Conservation (phyloP, 345 rosid genomes). For the Odontarrhena argentea region DNA sequence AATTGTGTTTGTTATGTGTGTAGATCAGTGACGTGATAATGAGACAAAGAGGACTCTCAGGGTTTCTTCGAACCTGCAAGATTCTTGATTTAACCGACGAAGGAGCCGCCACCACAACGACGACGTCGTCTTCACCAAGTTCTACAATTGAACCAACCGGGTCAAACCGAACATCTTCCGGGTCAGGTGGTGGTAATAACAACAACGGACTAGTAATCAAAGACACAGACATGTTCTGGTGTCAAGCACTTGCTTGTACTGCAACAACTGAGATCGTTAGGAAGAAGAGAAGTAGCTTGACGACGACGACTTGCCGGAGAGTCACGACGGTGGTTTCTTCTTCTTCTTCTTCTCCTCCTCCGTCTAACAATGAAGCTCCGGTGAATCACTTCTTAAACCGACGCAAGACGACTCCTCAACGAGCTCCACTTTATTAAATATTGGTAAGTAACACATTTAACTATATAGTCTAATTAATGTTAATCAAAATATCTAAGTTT, state of each 20-base stretch:
- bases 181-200: conserved; percentile 47
- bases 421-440: conserved; percentile 84
- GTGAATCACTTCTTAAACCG: conserved; percentile 54
- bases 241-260: conserved; percentile 59
- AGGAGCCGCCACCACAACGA: conserved; percentile 44
- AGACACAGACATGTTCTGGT: conserved; percentile 47
- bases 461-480: conserved; percentile 13
- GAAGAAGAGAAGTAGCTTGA: conserved; percentile 81
- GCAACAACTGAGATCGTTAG: conserved; percentile 70
- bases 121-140: conserved; percentile 48
- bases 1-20: conserved; percentile 14
- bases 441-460: conserved; percentile 37
- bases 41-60: conserved; percentile 62
- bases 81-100: conserved; percentile 60
- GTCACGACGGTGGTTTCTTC: conserved; percentile 37
- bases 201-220: neutral
- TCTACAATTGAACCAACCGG: conserved; percentile 63
- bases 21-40: conserved; percentile 63
- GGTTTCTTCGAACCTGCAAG: conserved; percentile 66
- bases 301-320: conserved; percentile 48
- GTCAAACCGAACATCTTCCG: conserved; percentile 61
- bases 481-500: no score
- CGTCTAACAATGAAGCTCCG: conserved; percentile 51
- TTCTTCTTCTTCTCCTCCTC: neutral
- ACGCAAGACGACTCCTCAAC: conserved; percentile 73